Base-by-base conservation (phyloP, 139 green algal genomes). In the Parachlorella kessleri region DNA sequence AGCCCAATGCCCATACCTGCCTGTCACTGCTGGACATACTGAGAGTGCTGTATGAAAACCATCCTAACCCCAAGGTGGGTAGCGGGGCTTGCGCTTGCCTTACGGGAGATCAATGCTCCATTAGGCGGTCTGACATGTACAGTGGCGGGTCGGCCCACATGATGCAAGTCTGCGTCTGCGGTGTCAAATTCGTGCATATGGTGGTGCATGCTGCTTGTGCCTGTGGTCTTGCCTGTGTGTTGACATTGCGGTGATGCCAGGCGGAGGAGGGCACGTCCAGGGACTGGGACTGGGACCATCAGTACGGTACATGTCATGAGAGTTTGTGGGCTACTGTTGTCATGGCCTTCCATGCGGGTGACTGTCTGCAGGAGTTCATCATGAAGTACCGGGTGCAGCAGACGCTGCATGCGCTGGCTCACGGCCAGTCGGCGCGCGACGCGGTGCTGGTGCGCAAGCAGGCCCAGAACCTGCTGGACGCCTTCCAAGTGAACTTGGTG, bases 401-500 rank as follows among this genome's bases (percentile, higher is more conserved):
- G 66, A 79, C 87, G 73, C 84, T 94, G 69, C 55, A 63, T 7
- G 75, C 72, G 26, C 68, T 91, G 63, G 81, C 74, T 6, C 66
- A 77, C 6, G 72, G 72, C n/a, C 73, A 79, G 72, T 71, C 35
- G 54, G 64, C 66, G 8, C 35, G 41, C 30, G 40, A 73, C 21
- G 66, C 48, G 80, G 87, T 87, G 35, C 63, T 91, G 37, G 85
- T 91, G 0, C 72, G 53, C 59, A 85, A 79, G 63, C 73, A 93
- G 76, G 91, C 91, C 23, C 88, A 93, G 39, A 84, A 86, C 28
- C 85, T 97, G 75, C 85, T 95, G 37, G 82, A 90, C 3, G 91
- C 92, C 8, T 95, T 96, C 75, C 80, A 90, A 23, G 85, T 94
- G 40, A 94, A 94, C 74, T 66, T 88, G 55, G 83, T 94, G n/a